These are phyloP conservation scores for Saccharomycopsis hybrid DNA, from an alignment of 1,139 yeast genomes.

Conservation along the genomic window DNA sequence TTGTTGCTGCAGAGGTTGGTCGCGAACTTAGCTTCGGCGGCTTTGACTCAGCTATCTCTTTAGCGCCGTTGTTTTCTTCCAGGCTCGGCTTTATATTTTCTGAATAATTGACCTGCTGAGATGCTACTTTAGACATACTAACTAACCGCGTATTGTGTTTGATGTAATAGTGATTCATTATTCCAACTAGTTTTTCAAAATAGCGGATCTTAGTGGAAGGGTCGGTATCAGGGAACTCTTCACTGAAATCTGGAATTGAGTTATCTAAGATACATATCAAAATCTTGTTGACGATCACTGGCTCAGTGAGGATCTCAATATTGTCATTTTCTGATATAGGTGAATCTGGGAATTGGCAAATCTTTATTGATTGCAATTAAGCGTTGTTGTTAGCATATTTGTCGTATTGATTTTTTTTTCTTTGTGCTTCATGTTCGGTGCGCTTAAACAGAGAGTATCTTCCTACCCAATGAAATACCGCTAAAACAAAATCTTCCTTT, in stretches of 20 bases:
- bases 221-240: neutral
- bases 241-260: neutral
- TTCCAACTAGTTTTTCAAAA: constrained; percentile 1
- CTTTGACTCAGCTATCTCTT: neutral
- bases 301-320: neutral
- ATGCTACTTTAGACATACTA: too few species aligned
- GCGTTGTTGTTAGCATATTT: too few species aligned
- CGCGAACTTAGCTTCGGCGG: neutral
- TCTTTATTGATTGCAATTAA: too few species aligned
- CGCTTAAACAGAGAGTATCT: neutral
- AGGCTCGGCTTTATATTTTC: neutral
- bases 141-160: neutral
- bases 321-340: neutral
- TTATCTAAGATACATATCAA: neutral
- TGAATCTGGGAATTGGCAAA: neutral
- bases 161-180: constrained; percentile 2
- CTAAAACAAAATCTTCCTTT: neutral
- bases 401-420: too few species aligned
- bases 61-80: neutral
- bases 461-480: constrained; percentile 5
- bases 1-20: neutral
- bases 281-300: neutral
- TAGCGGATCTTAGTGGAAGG: neutral
- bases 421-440: too few species aligned
- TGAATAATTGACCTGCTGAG: too few species aligned